A percentile compares a stretch with the other conserved stretches of the same genome.
Evolutionary conservation across 2,329 filamentous ascomycete species (phyloP).

Genomic region (Neophaeococcomyces mojaviensis): DNA sequence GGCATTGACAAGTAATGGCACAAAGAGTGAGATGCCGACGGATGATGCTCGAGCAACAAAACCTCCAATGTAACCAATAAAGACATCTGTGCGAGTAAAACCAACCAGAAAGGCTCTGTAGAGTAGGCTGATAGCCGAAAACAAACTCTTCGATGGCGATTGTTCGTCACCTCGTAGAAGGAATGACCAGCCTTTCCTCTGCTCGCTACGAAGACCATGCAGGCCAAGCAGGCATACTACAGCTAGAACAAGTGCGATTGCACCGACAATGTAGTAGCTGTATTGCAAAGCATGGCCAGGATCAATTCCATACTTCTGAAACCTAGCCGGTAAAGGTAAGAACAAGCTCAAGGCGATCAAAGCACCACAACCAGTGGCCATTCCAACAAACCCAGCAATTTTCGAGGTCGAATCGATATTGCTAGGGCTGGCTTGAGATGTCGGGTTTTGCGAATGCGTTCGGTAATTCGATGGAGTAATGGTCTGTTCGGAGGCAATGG

Average conservation of each 20-base stretch:
- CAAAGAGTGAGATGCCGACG: conserved; percentile 89
- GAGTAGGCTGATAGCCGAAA: conserved; percentile 46
- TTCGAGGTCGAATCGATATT: conserved; percentile 43
- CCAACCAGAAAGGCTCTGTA: conserved; percentile 61
- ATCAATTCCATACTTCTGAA: conserved; percentile 64
- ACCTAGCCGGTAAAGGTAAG: conserved; percentile 75
- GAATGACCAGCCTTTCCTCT: conserved; percentile 60
- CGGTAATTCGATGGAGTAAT: conserved; percentile 47
- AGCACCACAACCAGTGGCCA: conserved; percentile 88
- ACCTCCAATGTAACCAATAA: conserved; percentile 81
- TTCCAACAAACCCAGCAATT: conserved; percentile 80
- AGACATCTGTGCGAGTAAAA: conserved; percentile 68
- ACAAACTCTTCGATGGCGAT: background rate
- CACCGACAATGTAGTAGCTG: conserved; percentile 81
- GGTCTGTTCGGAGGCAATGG: conserved; percentile 52
- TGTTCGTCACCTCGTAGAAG: conserved; percentile 2
- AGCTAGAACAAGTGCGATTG: conserved; percentile 63
- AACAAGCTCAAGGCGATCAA: conserved; percentile 76
- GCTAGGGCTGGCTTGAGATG: conserved; percentile 8
- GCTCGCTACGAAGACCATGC: conserved; percentile 60
- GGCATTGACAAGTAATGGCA: conserved; percentile 85
- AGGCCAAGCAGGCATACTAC: conserved; percentile 73
- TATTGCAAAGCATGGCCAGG: conserved; percentile 67
- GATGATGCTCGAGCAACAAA: conserved; percentile 93
- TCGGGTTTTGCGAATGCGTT: conserved; percentile 12